A percentile compares a stretch with the other conserved stretches of the same genome.
phyloP scores from a whole-genome alignment of 306 rosid genomes.

The Casuarina glauca region DNA sequence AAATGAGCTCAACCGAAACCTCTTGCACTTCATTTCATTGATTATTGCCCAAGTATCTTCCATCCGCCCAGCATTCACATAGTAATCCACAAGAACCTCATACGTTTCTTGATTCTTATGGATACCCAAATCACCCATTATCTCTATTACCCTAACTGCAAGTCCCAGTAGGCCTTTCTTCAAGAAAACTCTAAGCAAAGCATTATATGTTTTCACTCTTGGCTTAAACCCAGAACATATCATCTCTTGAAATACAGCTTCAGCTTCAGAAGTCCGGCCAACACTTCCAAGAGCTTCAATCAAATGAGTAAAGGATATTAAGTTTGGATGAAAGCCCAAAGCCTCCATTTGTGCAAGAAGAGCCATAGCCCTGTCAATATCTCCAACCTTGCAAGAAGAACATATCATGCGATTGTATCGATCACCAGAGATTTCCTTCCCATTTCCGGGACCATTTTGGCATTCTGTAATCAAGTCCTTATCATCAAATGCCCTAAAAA shows the following conservation, averaged over 20 bases:
- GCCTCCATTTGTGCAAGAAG: constrained; percentile 63
- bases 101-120: constrained; percentile 50
- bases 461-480: constrained; percentile 8
- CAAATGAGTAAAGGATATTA: constrained; percentile 40
- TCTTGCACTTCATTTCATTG: constrained; percentile 59
- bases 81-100: constrained; percentile 63
- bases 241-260: constrained; percentile 67
- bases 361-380: constrained; percentile 55
- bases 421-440: constrained; percentile 51
- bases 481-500: constrained; percentile 16
- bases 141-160: constrained; percentile 40
- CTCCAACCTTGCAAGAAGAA: constrained; percentile 51
- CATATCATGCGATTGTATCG: constrained; percentile 38
- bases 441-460: constrained; percentile 19
- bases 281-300: constrained; percentile 66
- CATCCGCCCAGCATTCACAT: constrained; percentile 68
- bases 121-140: constrained; percentile 44
- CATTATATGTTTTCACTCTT: constrained; percentile 48
- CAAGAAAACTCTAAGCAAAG: constrained; percentile 63
- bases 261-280: constrained; percentile 77
- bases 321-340: constrained; percentile 45
- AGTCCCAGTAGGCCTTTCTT: constrained; percentile 69
- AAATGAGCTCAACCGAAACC: constrained; percentile 53
- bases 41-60: constrained; percentile 70
- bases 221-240: constrained; percentile 50